phyloP scores from a whole-genome alignment of 352 stramenopile genomes.

The Phytophthora litchii region DNA sequence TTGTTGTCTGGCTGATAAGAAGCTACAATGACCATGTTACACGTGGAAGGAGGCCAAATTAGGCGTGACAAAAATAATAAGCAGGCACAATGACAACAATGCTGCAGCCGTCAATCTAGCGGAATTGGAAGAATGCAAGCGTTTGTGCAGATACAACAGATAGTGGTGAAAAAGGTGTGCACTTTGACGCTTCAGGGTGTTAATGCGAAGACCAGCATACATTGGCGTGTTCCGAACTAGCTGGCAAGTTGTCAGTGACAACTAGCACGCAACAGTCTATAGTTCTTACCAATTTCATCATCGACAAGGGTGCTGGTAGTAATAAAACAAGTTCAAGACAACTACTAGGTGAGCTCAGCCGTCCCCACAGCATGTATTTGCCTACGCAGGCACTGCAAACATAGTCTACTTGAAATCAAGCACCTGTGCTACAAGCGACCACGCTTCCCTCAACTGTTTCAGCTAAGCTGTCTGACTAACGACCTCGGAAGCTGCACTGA shows the following conservation, averaged over 20 bases:
- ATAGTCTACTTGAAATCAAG: conserved; percentile 4
- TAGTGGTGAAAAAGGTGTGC: no score
- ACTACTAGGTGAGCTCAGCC: conserved; percentile 37
- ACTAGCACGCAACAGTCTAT: no score
- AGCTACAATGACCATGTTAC: conserved; percentile 1
- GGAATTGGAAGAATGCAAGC: conserved; percentile 45
- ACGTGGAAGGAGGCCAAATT: no score
- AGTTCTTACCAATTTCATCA: no score
- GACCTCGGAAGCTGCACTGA: conserved; percentile 57
- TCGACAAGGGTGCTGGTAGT: no score
- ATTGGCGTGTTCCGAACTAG: no score
- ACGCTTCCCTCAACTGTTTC: background rate
- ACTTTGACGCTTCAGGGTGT: no score
- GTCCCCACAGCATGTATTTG: conserved; percentile 34
- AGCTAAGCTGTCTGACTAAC: conserved; percentile 12
- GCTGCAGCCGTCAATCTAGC: background rate
- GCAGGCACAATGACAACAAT: no score
- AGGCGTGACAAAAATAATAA: conserved; percentile 19
- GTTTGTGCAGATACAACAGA: conserved; percentile 46
- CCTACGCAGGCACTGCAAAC: conserved; percentile 4
- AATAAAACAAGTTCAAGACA: no score
- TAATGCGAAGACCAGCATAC: no score
- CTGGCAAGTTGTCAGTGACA: no score
- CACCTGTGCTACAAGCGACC: background rate
- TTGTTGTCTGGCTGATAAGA: background rate